These are phyloP conservation scores for Taiozyma sp. DNA, from an alignment of 1,139 yeast genomes.

Conservation along the genomic window DNA sequence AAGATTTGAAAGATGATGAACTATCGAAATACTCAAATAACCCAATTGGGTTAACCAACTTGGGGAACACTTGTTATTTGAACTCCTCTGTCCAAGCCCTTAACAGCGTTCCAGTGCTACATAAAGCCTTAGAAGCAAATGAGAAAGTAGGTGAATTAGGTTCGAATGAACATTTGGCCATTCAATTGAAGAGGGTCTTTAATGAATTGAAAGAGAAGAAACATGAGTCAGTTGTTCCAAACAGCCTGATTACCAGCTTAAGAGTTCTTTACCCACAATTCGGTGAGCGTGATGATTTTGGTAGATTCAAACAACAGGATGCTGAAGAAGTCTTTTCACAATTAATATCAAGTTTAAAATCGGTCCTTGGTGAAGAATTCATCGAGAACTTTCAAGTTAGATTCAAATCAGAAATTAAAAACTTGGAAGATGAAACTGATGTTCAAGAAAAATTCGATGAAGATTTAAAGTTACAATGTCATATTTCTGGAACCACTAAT, in stretches of 20 bases:
- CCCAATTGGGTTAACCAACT: constrained; percentile 81
- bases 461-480: constrained; percentile 77
- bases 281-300: constrained; percentile 64
- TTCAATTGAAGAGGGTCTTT: constrained; percentile 33
- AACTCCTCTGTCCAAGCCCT: constrained; percentile 85
- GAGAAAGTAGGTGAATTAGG: constrained; percentile 27
- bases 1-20: constrained; percentile 49
- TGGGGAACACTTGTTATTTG: constrained; percentile 94
- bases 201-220: constrained; percentile 37
- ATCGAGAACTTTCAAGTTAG: constrained; percentile 60
- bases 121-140: constrained; percentile 9
- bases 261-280: constrained; percentile 80
- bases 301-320: constrained; percentile 89
- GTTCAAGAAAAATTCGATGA: constrained; percentile 54
- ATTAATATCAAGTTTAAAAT: constrained; percentile 49
- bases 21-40: constrained; percentile 24
- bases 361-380: constrained; percentile 39
- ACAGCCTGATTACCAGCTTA: constrained; percentile 55
- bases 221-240: constrained; percentile 48
- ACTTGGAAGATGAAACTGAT: constrained; percentile 47
- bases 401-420: constrained; percentile 55
- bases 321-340: constrained; percentile 96
- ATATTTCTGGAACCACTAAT: constrained; percentile 79
- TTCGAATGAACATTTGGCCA: constrained; percentile 30
- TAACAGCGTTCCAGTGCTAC: constrained; percentile 38